These are phyloP conservation scores for Rhypophila decipiens DNA, from an alignment of 495 filamentous ascomycete species.

Conservation along the genomic window DNA sequence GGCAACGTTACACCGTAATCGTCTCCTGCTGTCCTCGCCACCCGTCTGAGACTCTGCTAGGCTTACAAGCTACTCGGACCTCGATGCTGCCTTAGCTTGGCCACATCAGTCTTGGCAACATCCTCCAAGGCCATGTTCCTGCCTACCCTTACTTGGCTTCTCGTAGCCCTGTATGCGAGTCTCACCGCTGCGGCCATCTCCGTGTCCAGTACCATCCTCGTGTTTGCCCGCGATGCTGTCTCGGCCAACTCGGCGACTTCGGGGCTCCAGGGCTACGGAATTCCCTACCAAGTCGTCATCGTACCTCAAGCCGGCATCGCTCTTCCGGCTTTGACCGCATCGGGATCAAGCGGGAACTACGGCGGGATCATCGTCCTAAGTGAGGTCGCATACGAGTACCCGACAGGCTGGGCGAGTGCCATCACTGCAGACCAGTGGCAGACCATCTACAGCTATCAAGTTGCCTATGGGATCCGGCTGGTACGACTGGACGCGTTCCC, in stretches of 20 bases:
- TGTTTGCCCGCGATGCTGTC: conserved; percentile 49
- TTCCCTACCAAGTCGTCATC: conserved; percentile 49
- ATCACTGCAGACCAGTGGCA: conserved; percentile 53
- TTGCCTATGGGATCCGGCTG: conserved; percentile 52
- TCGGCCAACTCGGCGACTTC: conserved; percentile 42
- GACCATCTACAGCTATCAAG: conserved; percentile 51
- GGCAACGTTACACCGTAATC: no score
- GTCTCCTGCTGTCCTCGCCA: not conserved
- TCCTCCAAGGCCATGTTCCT: conserved; percentile 7
- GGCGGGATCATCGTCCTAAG: conserved; percentile 51
- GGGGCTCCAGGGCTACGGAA: conserved; percentile 55
- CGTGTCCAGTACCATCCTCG: conserved; percentile 43
- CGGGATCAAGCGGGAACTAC: conserved; percentile 45
- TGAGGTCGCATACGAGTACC: conserved; percentile 52
- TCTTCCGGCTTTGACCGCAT: conserved; percentile 45
- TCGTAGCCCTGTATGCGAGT: conserved; percentile 1
- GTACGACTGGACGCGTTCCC: conserved; percentile 55
- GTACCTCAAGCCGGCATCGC: conserved; percentile 46
- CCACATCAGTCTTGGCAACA: not conserved
- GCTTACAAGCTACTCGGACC: no score
- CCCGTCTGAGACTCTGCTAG: not conserved
- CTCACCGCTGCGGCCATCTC: conserved; percentile 12
- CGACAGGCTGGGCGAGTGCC: conserved; percentile 43
- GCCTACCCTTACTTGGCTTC: not conserved
- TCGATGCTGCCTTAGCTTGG: not conserved